These are phyloP conservation scores for Globisporangium canariense DNA, from an alignment of 352 stramenopile species.

Conservation along the genomic window DNA sequence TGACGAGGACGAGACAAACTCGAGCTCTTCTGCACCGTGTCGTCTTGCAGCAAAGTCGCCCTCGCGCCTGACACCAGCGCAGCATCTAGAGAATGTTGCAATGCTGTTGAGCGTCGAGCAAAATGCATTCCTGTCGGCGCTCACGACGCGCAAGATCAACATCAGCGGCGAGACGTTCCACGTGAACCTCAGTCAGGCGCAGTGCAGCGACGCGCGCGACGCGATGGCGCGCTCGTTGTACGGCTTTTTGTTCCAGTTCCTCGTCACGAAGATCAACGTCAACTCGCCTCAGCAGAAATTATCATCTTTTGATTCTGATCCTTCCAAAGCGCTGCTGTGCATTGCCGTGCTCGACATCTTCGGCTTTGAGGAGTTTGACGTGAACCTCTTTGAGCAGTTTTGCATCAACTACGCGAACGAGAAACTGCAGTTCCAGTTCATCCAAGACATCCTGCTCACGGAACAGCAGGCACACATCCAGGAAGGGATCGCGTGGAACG, in stretches of 20 bases:
- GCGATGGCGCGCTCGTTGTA: slow-evolving; percentile 78
- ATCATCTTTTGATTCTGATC: slow-evolving; percentile 9
- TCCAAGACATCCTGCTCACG: slow-evolving; percentile 72
- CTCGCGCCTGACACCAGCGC: slow-evolving; percentile 32
- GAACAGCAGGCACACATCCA: slow-evolving; percentile 74
- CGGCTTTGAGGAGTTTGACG: slow-evolving; percentile 86
- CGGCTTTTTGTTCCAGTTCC: slow-evolving; percentile 77
- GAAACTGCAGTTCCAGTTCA: slow-evolving; percentile 83
- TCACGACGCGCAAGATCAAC: slow-evolving; percentile 69
- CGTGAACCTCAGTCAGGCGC: slow-evolving; percentile 58
- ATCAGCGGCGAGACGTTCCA: slow-evolving; percentile 66
- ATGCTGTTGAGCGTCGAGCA: slow-evolving; percentile 44
- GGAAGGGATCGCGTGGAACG: slow-evolving; percentile 68
- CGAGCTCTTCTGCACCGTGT: slow-evolving; percentile 32
- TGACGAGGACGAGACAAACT: slow-evolving; percentile 48
- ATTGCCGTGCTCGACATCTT: slow-evolving; percentile 91
- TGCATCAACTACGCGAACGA: slow-evolving; percentile 85
- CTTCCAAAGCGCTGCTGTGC: slow-evolving; percentile 24
- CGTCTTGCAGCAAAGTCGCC: slow-evolving; percentile 27
- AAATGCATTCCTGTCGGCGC: slow-evolving; percentile 41
- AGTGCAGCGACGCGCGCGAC: slow-evolving; percentile 69
- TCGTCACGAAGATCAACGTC: slow-evolving; percentile 79
- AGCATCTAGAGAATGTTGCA: slow-evolving; percentile 42
- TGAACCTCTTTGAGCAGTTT: slow-evolving; percentile 81
- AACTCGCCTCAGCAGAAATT: slow-evolving; percentile 20